Percentiles rank a stretch among this genome's conserved stretches.
Evolutionary conservation across 2,329 filamentous ascomycete species (phyloP).

Genomic region (Cercospora sojina): DNA sequence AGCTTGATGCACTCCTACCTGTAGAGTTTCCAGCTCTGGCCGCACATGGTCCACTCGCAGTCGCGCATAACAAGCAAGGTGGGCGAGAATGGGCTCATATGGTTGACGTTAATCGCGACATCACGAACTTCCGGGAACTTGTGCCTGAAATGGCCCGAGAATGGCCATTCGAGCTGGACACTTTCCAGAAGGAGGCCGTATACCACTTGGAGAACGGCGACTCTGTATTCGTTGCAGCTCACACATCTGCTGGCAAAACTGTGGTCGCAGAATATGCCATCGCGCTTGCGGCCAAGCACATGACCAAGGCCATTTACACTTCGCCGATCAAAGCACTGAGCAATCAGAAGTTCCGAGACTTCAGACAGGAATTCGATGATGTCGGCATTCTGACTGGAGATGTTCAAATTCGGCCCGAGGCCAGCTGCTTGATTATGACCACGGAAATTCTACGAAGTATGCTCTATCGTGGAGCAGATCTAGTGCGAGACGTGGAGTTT

Average conservation of each 20-base stretch:
- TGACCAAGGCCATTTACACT: conserved; percentile 99
- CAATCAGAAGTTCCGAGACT: conserved; percentile 98
- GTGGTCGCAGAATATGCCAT: conserved; percentile 98
- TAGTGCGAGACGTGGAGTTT: conserved; percentile 96
- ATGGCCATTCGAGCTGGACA: conserved; percentile 97
- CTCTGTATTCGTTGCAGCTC: conserved; percentile 95
- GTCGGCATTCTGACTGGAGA: conserved; percentile 96
- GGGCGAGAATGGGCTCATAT: conserved; percentile 96
- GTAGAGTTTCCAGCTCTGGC: conserved; percentile 91
- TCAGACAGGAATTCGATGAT: conserved; percentile 84
- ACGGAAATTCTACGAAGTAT: conserved; percentile 97
- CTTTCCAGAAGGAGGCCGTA: conserved; percentile 96
- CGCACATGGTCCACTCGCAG: conserved; percentile 72
- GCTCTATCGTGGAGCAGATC: conserved; percentile 92
- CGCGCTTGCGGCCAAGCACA: conserved; percentile 91
- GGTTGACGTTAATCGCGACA: conserved; percentile 90
- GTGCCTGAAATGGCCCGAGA: conserved; percentile 95
- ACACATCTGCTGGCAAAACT: conserved; percentile 96
- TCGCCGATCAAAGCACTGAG: conserved; percentile 97
- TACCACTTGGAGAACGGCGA: conserved; percentile 96
- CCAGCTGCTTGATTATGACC: conserved; percentile 98
- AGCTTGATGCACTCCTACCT: conserved; percentile 83
- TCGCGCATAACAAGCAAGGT: conserved; percentile 69
- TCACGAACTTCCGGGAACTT: conserved; percentile 88
- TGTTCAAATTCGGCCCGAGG: conserved; percentile 96